phyloP scores from a whole-genome alignment of 495 filamentous ascomycete genomes.

The Pseudomonodictys pantanalensis region DNA sequence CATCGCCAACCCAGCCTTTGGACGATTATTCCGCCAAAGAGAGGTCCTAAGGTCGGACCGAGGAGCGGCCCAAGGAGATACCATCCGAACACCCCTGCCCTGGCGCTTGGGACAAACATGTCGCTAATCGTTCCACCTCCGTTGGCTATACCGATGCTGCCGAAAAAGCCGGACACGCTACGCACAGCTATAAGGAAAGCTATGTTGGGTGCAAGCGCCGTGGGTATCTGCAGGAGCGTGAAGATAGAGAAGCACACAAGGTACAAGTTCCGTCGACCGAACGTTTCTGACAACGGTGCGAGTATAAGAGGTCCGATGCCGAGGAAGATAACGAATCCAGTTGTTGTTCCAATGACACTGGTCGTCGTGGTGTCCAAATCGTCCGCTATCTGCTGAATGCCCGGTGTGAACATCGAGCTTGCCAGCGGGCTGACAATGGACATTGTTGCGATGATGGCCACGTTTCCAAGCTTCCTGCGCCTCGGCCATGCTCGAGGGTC shows the following conservation, averaged over 20 bases:
- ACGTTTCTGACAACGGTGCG: conserved; percentile 36
- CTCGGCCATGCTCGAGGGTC: conserved; percentile 22
- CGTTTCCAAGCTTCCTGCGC: conserved; percentile 18
- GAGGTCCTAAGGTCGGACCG: conserved; percentile 37
- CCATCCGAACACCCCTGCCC: conserved; percentile 36
- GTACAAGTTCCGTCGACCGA: conserved; percentile 36
- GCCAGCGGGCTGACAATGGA: conserved; percentile 20
- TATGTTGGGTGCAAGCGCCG: conserved; percentile 34
- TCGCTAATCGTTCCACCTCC: conserved; percentile 38
- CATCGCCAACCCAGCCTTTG: conserved; percentile 16
- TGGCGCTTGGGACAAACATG: conserved; percentile 31
- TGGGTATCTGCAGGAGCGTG: conserved; percentile 39
- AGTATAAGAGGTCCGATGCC: conserved; percentile 35
- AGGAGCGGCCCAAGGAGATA: conserved; percentile 36
- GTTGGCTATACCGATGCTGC: conserved; percentile 36
- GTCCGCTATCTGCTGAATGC: conserved; percentile 22
- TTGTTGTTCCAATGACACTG: conserved; percentile 20
- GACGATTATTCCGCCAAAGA: conserved; percentile 28
- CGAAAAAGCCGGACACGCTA: conserved; percentile 38
- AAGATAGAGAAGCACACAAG: conserved; percentile 32
- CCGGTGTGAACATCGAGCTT: conserved; percentile 34
- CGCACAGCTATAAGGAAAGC: conserved; percentile 25
- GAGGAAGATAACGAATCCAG: conserved; percentile 39
- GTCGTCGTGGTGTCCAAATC: conserved; percentile 18
- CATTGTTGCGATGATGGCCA: conserved; percentile 22